A percentile compares a stretch with the other conserved stretches of the same genome.
Conservation (phyloP, 2,329 filamentous ascomycete species). For the Clonostachys rhizophaga region DNA sequence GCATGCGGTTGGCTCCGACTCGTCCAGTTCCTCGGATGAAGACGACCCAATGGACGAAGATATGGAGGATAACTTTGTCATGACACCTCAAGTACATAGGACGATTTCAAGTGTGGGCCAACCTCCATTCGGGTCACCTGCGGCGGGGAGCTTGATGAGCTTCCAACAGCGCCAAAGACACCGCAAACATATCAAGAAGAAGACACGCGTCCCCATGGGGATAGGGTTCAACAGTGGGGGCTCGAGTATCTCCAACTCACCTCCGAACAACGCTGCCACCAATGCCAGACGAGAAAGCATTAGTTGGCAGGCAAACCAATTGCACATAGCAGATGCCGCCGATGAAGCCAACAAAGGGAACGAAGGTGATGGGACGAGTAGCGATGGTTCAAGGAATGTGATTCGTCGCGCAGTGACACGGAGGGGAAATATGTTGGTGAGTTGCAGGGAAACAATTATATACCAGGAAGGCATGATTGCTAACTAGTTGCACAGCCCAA, state of each 20-base stretch:
- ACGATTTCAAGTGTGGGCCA: slow-evolving; percentile 32
- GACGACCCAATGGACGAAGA: slow-evolving; percentile 69
- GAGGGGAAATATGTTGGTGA: slow-evolving; percentile 79
- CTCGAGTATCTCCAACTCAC: slow-evolving; percentile 62
- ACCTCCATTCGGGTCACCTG: slow-evolving; percentile 64
- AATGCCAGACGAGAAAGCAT: slow-evolving; percentile 78
- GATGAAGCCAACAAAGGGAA: slow-evolving; percentile 61
- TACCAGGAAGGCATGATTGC: neutral
- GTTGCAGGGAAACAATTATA: slow-evolving; percentile 23
- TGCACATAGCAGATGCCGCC: slow-evolving; percentile 75
- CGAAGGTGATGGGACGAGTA: slow-evolving; percentile 39
- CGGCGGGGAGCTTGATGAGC: slow-evolving; percentile 72
- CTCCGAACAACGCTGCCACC: slow-evolving; percentile 47
- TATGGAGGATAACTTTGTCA: slow-evolving; percentile 75
- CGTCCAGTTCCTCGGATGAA: slow-evolving; percentile 68
- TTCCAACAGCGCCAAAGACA: slow-evolving; percentile 72
- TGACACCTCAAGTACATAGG: slow-evolving; percentile 74
- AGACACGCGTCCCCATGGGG: slow-evolving; percentile 40
- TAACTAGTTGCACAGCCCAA: slow-evolving; percentile 62
- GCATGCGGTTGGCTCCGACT: slow-evolving; percentile 69
- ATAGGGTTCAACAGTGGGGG: slow-evolving; percentile 44
- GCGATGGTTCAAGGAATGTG: slow-evolving; percentile 65
- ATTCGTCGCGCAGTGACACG: slow-evolving; percentile 80
- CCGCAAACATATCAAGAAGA: slow-evolving; percentile 63
- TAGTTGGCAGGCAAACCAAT: slow-evolving; percentile 82